A percentile compares a stretch with the other conserved stretches of the same genome.
phyloP scores from a whole-genome alignment of 768 basidiomycete species.

The Melanogaster broomeanus region DNA sequence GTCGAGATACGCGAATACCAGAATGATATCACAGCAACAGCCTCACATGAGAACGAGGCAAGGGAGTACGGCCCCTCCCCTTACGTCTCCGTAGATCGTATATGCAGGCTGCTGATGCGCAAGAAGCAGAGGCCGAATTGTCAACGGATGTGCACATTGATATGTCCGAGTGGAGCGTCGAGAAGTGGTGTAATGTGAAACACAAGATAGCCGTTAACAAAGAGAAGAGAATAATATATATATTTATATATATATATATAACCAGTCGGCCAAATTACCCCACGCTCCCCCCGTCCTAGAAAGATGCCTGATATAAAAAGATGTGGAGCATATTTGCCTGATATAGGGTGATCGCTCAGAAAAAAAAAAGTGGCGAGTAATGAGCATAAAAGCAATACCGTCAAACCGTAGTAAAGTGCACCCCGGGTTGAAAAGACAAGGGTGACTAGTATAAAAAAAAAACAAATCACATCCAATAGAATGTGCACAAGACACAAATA shows the following conservation, averaged over 20 bases:
- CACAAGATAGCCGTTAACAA: constrained; percentile 43
- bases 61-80: constrained; percentile 56
- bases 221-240: constrained; percentile 60
- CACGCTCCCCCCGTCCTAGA: constrained; percentile 53
- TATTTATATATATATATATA: too few species aligned
- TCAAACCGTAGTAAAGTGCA: constrained; percentile 61
- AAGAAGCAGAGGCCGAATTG: constrained; percentile 60
- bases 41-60: constrained; percentile 55
- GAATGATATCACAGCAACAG: constrained; percentile 44
- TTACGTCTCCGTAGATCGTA: constrained; percentile 64
- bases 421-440: constrained; percentile 72
- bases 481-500: constrained; percentile 61
- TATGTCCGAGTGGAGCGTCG: constrained; percentile 63
- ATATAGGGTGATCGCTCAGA: background rate
- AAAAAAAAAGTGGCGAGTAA: too few species aligned
- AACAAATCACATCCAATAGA: constrained; percentile 61
- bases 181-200: constrained; percentile 47
- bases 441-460: constrained; percentile 72
- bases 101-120: constrained; percentile 58
- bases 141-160: constrained; percentile 71
- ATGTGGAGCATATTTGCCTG: too few species aligned
- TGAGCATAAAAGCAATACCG: constrained; percentile 42
- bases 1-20: constrained; percentile 63
- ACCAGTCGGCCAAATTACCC: constrained; percentile 72
- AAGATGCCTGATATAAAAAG: constrained; percentile 64